Evolutionary conservation across 768 basidiomycete species (phyloP).

Genomic region (Pholiota microspora): DNA sequence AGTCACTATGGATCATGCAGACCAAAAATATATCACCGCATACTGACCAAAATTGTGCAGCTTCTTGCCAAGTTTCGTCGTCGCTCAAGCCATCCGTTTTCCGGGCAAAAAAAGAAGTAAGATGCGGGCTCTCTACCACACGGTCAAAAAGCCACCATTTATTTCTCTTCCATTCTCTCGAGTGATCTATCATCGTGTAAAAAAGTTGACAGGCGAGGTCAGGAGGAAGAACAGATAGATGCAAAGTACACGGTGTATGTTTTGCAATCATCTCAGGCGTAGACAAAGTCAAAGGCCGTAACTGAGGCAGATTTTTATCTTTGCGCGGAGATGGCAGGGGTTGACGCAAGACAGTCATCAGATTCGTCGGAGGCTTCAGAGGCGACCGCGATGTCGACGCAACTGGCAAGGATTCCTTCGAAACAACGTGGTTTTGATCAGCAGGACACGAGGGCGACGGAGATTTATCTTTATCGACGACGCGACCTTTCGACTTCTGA

Average conservation of each 20-base stretch:
- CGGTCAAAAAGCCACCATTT: conserved; percentile 87
- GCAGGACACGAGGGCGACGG: background rate
- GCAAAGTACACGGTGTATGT: conserved; percentile 76
- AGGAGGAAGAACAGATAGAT: conserved; percentile 64
- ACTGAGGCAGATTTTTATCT: conserved; percentile 31
- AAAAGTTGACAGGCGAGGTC: conserved; percentile 76
- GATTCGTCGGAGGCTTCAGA: conserved; percentile 36
- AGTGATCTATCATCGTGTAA: conserved; percentile 64
- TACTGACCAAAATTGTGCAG: conserved; percentile 71
- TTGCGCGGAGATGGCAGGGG: conserved; percentile 40
- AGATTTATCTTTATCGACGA: conserved; percentile 1
- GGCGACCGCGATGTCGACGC: conserved; percentile 7
- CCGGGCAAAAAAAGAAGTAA: conserved; percentile 75
- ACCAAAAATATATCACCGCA: background rate
- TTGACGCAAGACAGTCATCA: conserved; percentile 57
- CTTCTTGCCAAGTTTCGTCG: conserved; percentile 61
- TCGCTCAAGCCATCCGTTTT: conserved; percentile 41
- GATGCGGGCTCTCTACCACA: conserved; percentile 80
- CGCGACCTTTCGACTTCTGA: conserved; percentile 3
- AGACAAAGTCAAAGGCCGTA: conserved; percentile 61
- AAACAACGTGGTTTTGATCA: conserved; percentile 11
- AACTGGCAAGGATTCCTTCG: conserved; percentile 4
- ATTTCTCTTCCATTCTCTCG: conserved; percentile 64
- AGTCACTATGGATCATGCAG: background rate
- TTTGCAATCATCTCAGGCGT: conserved; percentile 62